Evolutionary conservation across 805 yeast genomes (phyloP).

Genomic region (Candida montana): DNA sequence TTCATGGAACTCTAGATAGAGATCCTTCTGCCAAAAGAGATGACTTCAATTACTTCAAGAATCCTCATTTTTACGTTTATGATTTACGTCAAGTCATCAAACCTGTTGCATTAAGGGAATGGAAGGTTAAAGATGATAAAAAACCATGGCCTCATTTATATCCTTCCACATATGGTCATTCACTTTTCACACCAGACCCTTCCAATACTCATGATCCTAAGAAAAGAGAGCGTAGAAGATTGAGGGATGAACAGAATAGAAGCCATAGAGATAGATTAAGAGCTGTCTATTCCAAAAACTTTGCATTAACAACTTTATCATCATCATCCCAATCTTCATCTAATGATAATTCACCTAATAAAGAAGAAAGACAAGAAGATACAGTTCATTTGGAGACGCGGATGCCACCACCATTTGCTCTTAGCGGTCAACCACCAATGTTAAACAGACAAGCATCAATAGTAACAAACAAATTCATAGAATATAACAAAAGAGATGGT

Average conservation of each 20-base stretch:
- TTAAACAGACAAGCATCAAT: conserved; percentile 19
- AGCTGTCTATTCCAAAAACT: conserved; percentile 14
- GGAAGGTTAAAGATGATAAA: conserved; percentile 40
- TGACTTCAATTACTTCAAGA: conserved; percentile 76
- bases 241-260: conserved; percentile 27
- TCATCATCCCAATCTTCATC: conserved; percentile 2
- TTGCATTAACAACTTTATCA: neutral
- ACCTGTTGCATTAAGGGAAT: conserved; percentile 80
- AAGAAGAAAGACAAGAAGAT: neutral
- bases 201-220: conserved; percentile 34
- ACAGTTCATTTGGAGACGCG: neutral
- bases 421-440: conserved; percentile 3
- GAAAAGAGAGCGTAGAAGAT: conserved; percentile 29
- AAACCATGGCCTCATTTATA: conserved; percentile 55
- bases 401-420: conserved; percentile 20
- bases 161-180: conserved; percentile 64
- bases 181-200: conserved; percentile 67
- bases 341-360: conserved; percentile 1
- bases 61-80: conserved; percentile 70
- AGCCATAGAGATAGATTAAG: conserved; percentile 34
- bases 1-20: conserved; percentile 82
- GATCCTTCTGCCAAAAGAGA: conserved; percentile 83
- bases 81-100: conserved; percentile 74
- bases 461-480: conserved; percentile 17
- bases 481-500: conserved; percentile 26